Percentiles rank a stretch among this genome's conserved stretches.
These are phyloP conservation scores for Hura crepitans DNA, from an alignment of 441 rosid species.

Conservation along the genomic window DNA sequence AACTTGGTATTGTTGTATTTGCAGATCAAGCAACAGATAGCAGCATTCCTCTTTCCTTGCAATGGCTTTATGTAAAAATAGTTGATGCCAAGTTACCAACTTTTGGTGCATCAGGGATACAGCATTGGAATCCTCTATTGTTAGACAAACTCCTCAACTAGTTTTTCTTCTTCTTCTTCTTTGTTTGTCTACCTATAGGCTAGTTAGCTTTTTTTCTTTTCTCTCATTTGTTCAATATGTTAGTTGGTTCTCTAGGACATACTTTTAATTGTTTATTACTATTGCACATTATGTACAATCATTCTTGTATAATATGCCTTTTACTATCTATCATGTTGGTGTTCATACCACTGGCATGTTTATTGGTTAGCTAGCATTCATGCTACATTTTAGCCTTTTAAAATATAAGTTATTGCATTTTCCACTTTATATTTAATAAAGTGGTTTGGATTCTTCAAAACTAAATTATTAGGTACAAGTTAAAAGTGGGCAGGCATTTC, in stretches of 20 bases:
- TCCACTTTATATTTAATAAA: neutral
- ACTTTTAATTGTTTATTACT: neutral
- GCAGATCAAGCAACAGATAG: constrained; percentile 65
- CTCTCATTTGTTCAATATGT: neutral
- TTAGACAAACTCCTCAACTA: neutral
- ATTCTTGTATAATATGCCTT: no score
- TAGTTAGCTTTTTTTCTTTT: neutral
- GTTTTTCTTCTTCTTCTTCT: neutral
- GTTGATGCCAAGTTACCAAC: constrained; percentile 14
- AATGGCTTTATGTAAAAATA: constrained; percentile 82
- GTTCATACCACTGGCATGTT: no score
- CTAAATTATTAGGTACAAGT: neutral
- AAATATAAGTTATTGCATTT: no score
- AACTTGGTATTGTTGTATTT: constrained; percentile 9
- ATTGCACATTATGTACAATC: no score
- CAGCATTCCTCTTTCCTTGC: constrained; percentile 84
- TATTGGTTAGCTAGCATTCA: no score
- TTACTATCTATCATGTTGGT: no score
- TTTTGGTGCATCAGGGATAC: constrained; percentile 19
- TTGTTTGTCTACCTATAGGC: neutral
- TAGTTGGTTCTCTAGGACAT: neutral
- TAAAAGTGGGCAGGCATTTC: neutral
- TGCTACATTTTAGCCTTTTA: no score
- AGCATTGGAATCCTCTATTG: neutral
- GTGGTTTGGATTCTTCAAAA: neutral